phyloP scores from a whole-genome alignment of 441 rosid species.

The Mallotus japonicus region DNA sequence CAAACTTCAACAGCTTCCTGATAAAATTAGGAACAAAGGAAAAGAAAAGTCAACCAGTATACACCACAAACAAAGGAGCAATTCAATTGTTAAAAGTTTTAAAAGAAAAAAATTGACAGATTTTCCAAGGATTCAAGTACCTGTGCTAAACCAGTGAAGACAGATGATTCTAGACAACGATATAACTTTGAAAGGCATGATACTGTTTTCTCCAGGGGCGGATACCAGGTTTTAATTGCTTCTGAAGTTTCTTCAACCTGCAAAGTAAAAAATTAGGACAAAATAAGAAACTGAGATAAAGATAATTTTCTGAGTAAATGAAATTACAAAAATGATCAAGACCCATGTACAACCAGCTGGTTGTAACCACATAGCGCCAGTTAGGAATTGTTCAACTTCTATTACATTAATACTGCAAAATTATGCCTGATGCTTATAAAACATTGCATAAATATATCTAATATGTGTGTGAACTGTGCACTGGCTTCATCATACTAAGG shows the following conservation, averaged over 20 bases:
- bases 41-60: constrained; percentile 10
- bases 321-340: constrained; percentile 4
- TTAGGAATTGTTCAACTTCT: background rate
- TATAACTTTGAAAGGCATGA: constrained; percentile 92
- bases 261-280: constrained; percentile 9
- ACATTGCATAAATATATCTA: background rate
- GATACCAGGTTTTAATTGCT: constrained; percentile 85
- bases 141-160: constrained; percentile 98
- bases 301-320: background rate
- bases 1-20: constrained; percentile 99
- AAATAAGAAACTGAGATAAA: background rate
- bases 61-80: constrained; percentile 16
- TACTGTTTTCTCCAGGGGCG: constrained; percentile 88
- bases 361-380: constrained; percentile 1
- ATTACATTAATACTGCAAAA: background rate
- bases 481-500: background rate
- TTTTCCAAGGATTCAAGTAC: constrained; percentile 36
- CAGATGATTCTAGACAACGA: constrained; percentile 78
- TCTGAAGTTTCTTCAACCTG: constrained; percentile 68
- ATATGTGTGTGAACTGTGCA: constrained; percentile 1
- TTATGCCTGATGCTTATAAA: background rate
- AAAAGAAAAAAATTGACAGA: constrained; percentile 16
- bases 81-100: constrained; percentile 5
- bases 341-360: constrained; percentile 15
- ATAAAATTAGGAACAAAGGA: constrained; percentile 27